Evolutionary conservation across 352 stramenopile species (phyloP), one percentile per base, ranked within the genome.

Genomic region (Phytophthora chlamydospora): DNA sequence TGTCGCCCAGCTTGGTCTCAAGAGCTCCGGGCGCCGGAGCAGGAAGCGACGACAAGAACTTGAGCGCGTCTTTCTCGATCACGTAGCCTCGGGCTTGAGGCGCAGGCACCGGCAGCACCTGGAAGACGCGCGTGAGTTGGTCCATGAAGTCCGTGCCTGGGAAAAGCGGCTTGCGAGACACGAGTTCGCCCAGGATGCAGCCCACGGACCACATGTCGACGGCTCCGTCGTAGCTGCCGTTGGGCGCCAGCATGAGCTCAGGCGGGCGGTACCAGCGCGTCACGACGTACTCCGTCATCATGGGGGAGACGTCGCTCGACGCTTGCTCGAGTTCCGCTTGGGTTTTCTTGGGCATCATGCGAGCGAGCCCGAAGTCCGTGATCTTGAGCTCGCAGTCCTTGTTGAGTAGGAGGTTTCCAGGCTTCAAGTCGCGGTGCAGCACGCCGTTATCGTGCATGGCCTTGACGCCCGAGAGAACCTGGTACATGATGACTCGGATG

Each of bases 401-500:
- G 79, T 93, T 80, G 12, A 98, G 85, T 14, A 98, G 62, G 9
- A 98, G 63, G 53, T 98, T 98, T n/a, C 93, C 92, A 13, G 93
- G 91, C 65, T 98, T 98, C 60, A 98, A 85, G 71, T 98, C 93
- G 17, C 94, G 90, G 55, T 98, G 93, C 38, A 98, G 81, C 45
- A 98, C 90, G 16, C 83, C 88, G 52, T 98, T 96, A 56, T 96
- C 88, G 71, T 98, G 94, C 71, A 98, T 88, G 29, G 95, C 95
- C 53, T 97, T 91, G 60, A 98, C 86, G 1, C 84, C 84, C 7
- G 78, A 92, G 24, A 95, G 73, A 33, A 95, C 60, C 57, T 93
- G 86, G 66, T 89, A 91, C 84, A 95, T 92, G 73, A 93, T 93
- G 53, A 95, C 82, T 29, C 86, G 82, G 47, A 93, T 89, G 73